Conservation (phyloP, 331 rosid genomes). For the Dryas integrifolia region DNA sequence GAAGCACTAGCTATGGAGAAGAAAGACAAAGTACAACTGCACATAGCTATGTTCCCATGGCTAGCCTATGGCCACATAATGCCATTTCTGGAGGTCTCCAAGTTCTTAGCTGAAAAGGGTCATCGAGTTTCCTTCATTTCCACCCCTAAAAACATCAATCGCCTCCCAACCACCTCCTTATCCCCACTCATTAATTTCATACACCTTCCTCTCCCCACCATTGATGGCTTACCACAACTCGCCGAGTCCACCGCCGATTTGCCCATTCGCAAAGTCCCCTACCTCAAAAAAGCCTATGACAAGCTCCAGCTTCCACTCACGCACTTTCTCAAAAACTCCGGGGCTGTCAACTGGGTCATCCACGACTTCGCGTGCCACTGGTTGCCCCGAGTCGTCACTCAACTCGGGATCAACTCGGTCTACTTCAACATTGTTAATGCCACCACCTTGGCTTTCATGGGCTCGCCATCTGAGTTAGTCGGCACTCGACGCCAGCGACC, state of each 20-base stretch:
- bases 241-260: constrained; percentile 33
- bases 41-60: constrained; percentile 34
- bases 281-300: constrained; percentile 34
- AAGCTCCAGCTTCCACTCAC: constrained; percentile 9
- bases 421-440: neutral
- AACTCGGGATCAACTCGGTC: constrained; percentile 16
- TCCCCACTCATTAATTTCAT: constrained; percentile 5
- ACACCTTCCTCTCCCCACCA: constrained; percentile 26
- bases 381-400: constrained; percentile 11
- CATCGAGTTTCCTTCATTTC: constrained; percentile 25
- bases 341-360: constrained; percentile 19
- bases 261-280: constrained; percentile 25
- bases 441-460: neutral
- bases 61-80: constrained; percentile 23
- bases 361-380: constrained; percentile 20
- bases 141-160: constrained; percentile 23
- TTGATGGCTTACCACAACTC: constrained; percentile 23
- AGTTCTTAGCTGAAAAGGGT: constrained; percentile 30
- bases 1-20: neutral
- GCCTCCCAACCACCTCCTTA: constrained; percentile 8
- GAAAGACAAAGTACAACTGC: neutral
- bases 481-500: neutral
- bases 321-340: constrained; percentile 3
- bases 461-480: constrained; percentile 12
- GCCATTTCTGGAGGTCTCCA: constrained; percentile 22